Percentiles rank a stretch among this genome's conserved stretches.
Conservation (phyloP, 148 eudicot genomes). For the Chenopodium berlandieri region DNA sequence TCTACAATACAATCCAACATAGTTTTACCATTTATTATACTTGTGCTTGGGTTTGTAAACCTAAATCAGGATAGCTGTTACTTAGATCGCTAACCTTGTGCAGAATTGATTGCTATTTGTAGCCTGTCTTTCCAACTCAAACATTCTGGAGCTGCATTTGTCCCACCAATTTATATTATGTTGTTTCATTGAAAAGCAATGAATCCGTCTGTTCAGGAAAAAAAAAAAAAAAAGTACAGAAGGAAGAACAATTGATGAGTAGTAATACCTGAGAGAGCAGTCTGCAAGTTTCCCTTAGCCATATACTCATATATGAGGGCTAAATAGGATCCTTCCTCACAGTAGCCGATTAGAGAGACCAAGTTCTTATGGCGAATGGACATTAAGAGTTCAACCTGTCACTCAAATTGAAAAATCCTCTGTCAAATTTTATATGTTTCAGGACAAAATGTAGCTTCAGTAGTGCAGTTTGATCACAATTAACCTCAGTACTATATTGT, state of each 20-base stretch:
- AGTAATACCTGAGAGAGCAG: conserved; percentile 29
- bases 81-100: no score
- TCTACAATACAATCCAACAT: conserved; percentile 16
- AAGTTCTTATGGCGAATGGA: conserved; percentile 33
- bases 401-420: no score
- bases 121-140: no score
- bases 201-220: not conserved
- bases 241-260: not conserved
- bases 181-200: not conserved
- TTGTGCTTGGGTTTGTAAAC: not conserved
- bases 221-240: not conserved
- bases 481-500: conserved; percentile 41
- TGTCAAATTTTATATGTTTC: not conserved
- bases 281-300: conserved; percentile 36
- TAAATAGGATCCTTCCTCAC: conserved; percentile 33
- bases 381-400: no score
- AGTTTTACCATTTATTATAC: no score
- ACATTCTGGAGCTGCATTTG: no score
- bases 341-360: conserved; percentile 41
- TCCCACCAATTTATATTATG: no score
- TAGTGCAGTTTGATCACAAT: not conserved
- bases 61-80: not conserved
- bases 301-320: conserved; percentile 49
- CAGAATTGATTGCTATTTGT: no score
- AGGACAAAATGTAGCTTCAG: not conserved